Conservation (phyloP, 1,284 basidiomycete genomes). For the Ceratobasidium sp. region DNA sequence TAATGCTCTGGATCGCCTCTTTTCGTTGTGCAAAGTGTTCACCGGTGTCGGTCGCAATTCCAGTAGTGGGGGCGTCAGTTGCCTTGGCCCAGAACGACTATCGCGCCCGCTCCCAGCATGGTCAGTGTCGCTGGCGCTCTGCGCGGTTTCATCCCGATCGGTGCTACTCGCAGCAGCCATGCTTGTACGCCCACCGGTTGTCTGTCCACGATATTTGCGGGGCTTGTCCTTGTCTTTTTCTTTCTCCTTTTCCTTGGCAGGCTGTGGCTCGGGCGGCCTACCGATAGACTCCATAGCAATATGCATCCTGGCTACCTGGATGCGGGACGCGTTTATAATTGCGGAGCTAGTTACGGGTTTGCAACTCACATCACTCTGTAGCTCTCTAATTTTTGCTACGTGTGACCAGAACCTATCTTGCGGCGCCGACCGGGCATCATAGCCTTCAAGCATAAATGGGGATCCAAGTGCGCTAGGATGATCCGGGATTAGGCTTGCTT, state of each 20-base stretch:
- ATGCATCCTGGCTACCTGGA: constrained; percentile 23
- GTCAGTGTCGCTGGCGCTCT: constrained; percentile 27
- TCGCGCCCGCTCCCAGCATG: constrained; percentile 23
- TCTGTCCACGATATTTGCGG: constrained; percentile 10
- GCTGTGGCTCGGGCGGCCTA: constrained; percentile 11
- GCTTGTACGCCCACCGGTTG: constrained; percentile 1
- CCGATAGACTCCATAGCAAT: constrained; percentile 29
- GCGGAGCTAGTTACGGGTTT: neutral
- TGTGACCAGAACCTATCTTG: constrained; percentile 22
- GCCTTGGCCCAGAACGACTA: constrained; percentile 1
- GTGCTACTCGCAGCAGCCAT: constrained; percentile 8
- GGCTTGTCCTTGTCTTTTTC: constrained; percentile 21
- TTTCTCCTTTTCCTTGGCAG: constrained; percentile 8
- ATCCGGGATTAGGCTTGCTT: neutral
- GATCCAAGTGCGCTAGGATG: neutral
- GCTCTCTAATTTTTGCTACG: constrained; percentile 22
- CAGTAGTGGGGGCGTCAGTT: neutral
- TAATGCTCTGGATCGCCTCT: constrained; percentile 15
- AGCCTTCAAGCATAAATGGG: constrained; percentile 13
- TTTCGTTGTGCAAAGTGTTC: constrained; percentile 19
- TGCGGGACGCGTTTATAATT: neutral
- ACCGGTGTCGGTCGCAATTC: neutral
- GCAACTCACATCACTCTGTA: constrained; percentile 15
- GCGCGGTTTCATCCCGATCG: constrained; percentile 4
- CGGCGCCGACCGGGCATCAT: neutral